These are phyloP conservation scores for Chiua virens DNA, from an alignment of 768 basidiomycete genomes.

Conservation along the genomic window DNA sequence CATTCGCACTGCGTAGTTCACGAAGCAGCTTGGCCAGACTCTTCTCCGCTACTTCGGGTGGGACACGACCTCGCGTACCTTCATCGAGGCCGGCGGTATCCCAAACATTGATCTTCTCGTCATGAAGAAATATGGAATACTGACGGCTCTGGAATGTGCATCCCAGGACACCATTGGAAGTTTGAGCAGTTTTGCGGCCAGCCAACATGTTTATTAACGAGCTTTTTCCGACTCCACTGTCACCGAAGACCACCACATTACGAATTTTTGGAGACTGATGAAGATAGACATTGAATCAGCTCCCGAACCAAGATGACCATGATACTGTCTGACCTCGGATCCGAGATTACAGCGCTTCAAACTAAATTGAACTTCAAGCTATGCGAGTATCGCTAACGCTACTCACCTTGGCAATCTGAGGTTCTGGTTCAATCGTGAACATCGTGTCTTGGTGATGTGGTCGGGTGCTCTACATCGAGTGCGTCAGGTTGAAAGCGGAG, in stretches of 20 bases:
- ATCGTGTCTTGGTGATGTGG: constrained; percentile 11
- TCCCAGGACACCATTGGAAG: constrained; percentile 32
- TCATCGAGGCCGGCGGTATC: constrained; percentile 35
- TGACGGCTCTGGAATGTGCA: constrained; percentile 36
- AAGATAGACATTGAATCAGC: neutral
- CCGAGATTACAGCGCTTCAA: neutral
- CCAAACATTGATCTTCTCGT: constrained; percentile 24
- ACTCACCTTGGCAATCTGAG: constrained; percentile 6
- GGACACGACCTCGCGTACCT: constrained; percentile 25
- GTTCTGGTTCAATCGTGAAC: constrained; percentile 6
- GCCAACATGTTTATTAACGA: constrained; percentile 44
- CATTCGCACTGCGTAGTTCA: constrained; percentile 27
- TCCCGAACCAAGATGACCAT: neutral
- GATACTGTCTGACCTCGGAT: constrained; percentile 11
- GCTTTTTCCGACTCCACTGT: constrained; percentile 44
- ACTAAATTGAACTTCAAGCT: neutral
- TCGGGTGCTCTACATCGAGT: neutral
- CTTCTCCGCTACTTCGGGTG: constrained; percentile 26
- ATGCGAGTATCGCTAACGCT: neutral
- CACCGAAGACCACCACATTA: constrained; percentile 46
- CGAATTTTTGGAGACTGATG: constrained; percentile 7
- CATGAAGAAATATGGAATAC: constrained; percentile 22
- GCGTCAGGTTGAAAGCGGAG: neutral
- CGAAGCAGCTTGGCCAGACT: constrained; percentile 30
- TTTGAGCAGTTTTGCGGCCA: constrained; percentile 27